Conservation (phyloP, 2,329 filamentous ascomycete species). For the Aureobasidium sp. region DNA sequence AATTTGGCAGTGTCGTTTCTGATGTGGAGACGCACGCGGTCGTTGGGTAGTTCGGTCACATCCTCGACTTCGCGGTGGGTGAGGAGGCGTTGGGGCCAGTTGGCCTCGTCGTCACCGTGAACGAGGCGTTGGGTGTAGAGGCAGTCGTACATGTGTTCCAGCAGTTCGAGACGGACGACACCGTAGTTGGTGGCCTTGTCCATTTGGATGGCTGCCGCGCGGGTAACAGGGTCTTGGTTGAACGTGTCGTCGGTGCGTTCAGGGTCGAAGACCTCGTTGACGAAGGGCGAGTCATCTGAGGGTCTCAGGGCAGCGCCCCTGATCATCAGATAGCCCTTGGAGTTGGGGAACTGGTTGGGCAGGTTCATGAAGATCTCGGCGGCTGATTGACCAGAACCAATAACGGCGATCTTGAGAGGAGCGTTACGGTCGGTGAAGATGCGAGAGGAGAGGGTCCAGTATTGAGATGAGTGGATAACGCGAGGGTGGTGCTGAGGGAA, state of each 20-base stretch:
- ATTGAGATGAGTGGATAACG: slow-evolving; percentile 91
- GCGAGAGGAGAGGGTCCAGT: slow-evolving; percentile 69
- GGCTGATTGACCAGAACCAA: slow-evolving; percentile 92
- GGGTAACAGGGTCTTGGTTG: slow-evolving; percentile 68
- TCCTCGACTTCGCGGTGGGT: slow-evolving; percentile 71
- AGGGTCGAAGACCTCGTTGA: slow-evolving; percentile 98
- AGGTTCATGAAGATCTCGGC: slow-evolving; percentile 97
- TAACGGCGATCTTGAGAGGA: slow-evolving; percentile 80
- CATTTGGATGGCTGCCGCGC: slow-evolving; percentile 67
- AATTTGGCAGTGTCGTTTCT: slow-evolving; percentile 54
- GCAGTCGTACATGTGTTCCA: slow-evolving; percentile 88
- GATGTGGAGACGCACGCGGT: slow-evolving; percentile 65
- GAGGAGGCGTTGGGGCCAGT: slow-evolving; percentile 87
- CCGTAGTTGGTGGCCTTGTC: slow-evolving; percentile 94
- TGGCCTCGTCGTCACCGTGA: slow-evolving; percentile 70
- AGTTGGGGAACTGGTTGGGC: slow-evolving; percentile 83
- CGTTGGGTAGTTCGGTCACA: slow-evolving; percentile 59
- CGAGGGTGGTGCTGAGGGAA: slow-evolving; percentile 76
- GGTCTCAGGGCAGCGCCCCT: slow-evolving; percentile 85
- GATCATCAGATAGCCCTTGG: slow-evolving; percentile 81
- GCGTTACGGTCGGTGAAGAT: slow-evolving; percentile 63
- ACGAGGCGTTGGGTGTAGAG: slow-evolving; percentile 88
- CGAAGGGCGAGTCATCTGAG: slow-evolving; percentile 96
- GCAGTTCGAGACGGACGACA: slow-evolving; percentile 89
- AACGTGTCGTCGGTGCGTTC: slow-evolving; percentile 83